Evolutionary conservation across 768 basidiomycete species (phyloP).

Genomic region (Chalciporus sphaerocephalus): DNA sequence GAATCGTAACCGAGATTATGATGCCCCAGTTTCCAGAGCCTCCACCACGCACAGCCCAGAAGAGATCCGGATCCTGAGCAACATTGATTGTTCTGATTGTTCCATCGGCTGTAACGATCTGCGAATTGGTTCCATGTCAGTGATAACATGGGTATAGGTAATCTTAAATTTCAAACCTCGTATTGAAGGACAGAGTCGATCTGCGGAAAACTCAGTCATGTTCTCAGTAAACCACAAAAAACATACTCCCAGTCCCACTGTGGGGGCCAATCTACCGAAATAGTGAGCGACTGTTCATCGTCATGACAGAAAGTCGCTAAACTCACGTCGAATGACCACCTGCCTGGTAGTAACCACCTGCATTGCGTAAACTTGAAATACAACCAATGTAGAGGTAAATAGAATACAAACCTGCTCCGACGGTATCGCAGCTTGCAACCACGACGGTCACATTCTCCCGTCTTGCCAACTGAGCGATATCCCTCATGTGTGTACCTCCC

Average conservation of each 20-base stretch:
- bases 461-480: constrained; percentile 6
- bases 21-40: constrained; percentile 48
- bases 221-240: too few species aligned
- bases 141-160: not conserved
- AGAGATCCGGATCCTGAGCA: constrained; percentile 40
- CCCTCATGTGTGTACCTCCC: too few species aligned
- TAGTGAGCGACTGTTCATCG: not conserved
- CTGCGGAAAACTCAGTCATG: constrained; percentile 23
- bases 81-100: constrained; percentile 35
- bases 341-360: constrained; percentile 45
- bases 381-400: not conserved
- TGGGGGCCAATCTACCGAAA: too few species aligned
- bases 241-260: too few species aligned
- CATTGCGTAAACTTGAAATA: not conserved
- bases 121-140: not conserved
- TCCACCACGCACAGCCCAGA: constrained; percentile 50
- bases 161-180: constrained; percentile 9
- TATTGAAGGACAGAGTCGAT: constrained; percentile 48
- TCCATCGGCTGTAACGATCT: constrained; percentile 39
- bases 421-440: constrained; percentile 16
- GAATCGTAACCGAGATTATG: constrained; percentile 20
- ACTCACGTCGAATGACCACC: constrained; percentile 40
- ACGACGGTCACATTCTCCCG: constrained; percentile 11
- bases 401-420: constrained; percentile 13
- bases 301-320: not conserved